Evolutionary conservation across 306 rosid genomes (phyloP).

Genomic region (Cucurbita ficifolia): DNA sequence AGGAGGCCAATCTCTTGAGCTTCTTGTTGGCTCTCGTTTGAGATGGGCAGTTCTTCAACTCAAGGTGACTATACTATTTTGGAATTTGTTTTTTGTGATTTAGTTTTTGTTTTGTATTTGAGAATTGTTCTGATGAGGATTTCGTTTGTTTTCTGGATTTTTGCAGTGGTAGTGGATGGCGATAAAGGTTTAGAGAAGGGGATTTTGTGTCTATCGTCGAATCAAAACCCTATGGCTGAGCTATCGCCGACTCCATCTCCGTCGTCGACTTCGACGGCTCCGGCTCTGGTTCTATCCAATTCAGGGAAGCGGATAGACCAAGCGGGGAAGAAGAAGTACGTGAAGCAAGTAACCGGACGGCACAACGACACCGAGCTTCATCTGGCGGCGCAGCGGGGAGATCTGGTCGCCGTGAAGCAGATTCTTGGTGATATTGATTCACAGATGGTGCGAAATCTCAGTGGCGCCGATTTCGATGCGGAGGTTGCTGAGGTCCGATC

Average conservation of each 20-base stretch:
- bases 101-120: not conserved
- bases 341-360: constrained; percentile 95
- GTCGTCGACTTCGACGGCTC: constrained; percentile 45
- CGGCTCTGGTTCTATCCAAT: constrained; percentile 82
- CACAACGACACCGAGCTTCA: constrained; percentile 95
- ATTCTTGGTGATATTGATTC: constrained; percentile 57
- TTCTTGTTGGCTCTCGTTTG: not conserved
- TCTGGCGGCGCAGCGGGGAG: constrained; percentile 89
- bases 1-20: not conserved
- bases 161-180: constrained; percentile 16
- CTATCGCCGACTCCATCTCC: constrained; percentile 74
- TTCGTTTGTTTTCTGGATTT: not conserved
- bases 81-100: not conserved
- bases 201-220: constrained; percentile 16
- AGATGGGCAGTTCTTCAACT: constrained; percentile 3
- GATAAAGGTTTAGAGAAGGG: constrained; percentile 33
- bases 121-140: not conserved
- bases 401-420: constrained; percentile 79
- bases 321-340: constrained; percentile 92
- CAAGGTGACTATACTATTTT: not conserved
- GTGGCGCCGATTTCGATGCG: constrained; percentile 43
- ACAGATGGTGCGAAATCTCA: constrained; percentile 53
- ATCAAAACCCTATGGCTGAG: constrained; percentile 25
- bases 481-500: constrained; percentile 94
- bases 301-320: constrained; percentile 94